Evolutionary conservation across 2,329 filamentous ascomycete genomes (phyloP).

Genomic region (Nemania sp.): DNA sequence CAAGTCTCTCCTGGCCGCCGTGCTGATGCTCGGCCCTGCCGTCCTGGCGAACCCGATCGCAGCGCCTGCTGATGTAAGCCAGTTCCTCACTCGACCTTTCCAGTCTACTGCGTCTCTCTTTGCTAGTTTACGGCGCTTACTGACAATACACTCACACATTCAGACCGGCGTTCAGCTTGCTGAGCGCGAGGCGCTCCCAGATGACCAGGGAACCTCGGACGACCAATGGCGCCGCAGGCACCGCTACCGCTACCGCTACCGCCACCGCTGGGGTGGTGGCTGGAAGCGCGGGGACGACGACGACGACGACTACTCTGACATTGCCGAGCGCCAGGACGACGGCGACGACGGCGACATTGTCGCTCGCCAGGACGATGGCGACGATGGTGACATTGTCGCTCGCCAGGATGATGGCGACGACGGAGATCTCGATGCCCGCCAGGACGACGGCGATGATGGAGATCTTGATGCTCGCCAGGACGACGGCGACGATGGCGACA

Average conservation of each 20-base stretch:
- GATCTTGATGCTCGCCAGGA: no score
- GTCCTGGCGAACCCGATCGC: conserved; percentile 32
- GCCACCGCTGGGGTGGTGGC: neutral
- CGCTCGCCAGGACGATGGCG: neutral
- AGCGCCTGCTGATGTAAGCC: conserved; percentile 15
- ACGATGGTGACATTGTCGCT: neutral
- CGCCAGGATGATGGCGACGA: neutral
- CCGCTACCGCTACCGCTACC: conserved; percentile 4
- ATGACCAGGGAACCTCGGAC: neutral
- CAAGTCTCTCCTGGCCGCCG: conserved; percentile 34
- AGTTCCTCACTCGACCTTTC: neutral
- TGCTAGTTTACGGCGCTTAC: neutral
- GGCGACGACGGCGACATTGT: neutral
- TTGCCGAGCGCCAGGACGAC: neutral
- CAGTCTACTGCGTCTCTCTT: no score
- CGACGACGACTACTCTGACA: neutral
- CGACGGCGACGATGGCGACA: neutral
- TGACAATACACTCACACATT: neutral
- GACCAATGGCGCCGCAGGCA: neutral
- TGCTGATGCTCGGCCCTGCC: conserved; percentile 31
- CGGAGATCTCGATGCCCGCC: neutral
- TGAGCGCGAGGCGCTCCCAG: conserved; percentile 6
- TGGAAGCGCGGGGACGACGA: neutral
- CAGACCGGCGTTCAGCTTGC: conserved; percentile 10
- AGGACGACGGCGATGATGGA: neutral